A percentile compares a stretch with the other conserved stretches of the same genome.
phyloP scores from a whole-genome alignment of 345 rosid genomes.

The Trapa bicornis region DNA sequence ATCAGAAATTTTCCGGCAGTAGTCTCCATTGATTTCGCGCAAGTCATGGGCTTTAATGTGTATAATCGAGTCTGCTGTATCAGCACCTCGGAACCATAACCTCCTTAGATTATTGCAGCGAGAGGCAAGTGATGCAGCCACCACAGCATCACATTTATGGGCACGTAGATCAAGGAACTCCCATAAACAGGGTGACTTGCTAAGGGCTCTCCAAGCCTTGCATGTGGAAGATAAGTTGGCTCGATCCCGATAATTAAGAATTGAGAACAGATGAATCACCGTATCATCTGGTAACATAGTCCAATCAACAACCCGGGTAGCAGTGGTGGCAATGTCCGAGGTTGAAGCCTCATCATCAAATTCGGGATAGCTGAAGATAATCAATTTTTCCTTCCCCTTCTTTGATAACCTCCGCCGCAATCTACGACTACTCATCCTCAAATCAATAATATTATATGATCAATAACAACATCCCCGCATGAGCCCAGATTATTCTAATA shows the following conservation, averaged over 20 bases:
- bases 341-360: conserved; percentile 30
- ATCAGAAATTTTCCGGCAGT: conserved; percentile 67
- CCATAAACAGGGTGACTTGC: conserved; percentile 60
- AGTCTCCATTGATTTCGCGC: conserved; percentile 58
- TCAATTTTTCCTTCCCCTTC: conserved; percentile 44
- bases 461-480: conserved; percentile 7
- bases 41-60: conserved; percentile 48
- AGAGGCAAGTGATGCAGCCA: conserved; percentile 42
- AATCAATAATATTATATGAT: conserved; percentile 9
- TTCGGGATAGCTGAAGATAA: conserved; percentile 38
- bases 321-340: conserved; percentile 9
- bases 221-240: conserved; percentile 61
- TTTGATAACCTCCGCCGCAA: conserved; percentile 54
- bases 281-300: conserved; percentile 68
- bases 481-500: not conserved
- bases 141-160: conserved; percentile 42
- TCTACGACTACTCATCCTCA: conserved; percentile 60
- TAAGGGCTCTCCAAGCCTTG: conserved; percentile 46
- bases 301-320: conserved; percentile 38
- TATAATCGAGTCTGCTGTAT: conserved; percentile 70
- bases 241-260: conserved; percentile 67
- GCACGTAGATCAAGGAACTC: conserved; percentile 63
- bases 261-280: conserved; percentile 50
- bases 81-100: conserved; percentile 67
- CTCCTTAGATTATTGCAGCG: conserved; percentile 47